Base-by-base conservation (phyloP, 2,329 filamentous ascomycete genomes). In the Neurospora sp. region DNA sequence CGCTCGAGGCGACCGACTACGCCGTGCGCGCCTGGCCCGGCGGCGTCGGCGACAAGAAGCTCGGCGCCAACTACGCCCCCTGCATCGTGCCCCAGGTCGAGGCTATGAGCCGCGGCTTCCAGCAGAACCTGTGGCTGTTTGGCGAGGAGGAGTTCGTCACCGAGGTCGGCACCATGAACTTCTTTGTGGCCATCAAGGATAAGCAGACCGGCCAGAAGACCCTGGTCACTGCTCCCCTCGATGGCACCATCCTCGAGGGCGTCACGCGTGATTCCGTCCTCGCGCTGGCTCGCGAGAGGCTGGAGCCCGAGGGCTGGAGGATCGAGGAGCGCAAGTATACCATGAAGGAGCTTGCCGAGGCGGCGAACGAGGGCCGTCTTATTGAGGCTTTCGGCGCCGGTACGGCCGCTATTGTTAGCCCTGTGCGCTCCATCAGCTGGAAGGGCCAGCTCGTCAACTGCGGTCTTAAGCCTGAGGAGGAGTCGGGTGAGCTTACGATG, bases 151-250 rank as follows among this genome's bases (percentile, higher is more conserved):
- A 98, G 80, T 97, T 91, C 78, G 90, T 98, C 71, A 99, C 96
- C 66, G 96, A 99, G 82, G 96, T 97, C 70, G 96, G 96, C 77
- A 98, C 96, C 70, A 99, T 99, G 96, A 99, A 99, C 83, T 89
- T 99, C 79, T 99, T 98, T 78, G 90, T 91, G 39, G 94, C 91
- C 58, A 82, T 98, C 76, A 89, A 89, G 82, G 89, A 96, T 84
- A 92, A 92, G 85, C 86, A 92, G 80, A 96, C 93, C 13, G 96
- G 95, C 8, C 87, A 94, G 82, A 95, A 94, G 78, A 94, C 97
- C 84, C 87, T 99, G 68, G 80, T 97, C 76, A 99, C 96, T n/a
- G 93, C 95, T 43, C 96, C 96, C 33, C 86, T 99, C 15, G 96
- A 99, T 79, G 96, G 96, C 68, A 99, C 95, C 38, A 99, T 99